A percentile compares a stretch with the other conserved stretches of the same genome.
phyloP scores from a whole-genome alignment of 148 eudicot species.

The Rhododendron vialii region DNA sequence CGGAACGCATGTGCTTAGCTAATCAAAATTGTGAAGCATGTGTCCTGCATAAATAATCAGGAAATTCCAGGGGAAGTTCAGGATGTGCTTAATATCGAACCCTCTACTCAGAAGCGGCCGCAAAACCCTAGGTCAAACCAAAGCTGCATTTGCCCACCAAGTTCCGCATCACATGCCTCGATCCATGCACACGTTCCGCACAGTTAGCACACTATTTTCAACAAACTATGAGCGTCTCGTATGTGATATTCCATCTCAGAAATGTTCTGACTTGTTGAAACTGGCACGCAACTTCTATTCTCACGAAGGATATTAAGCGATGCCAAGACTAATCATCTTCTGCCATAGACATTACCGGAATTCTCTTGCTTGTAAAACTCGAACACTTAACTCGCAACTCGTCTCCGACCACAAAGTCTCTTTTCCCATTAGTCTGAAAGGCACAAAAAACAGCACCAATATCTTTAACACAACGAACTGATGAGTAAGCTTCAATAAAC shows the following conservation, averaged over 20 bases:
- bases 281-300: not conserved
- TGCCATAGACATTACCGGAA: conserved; percentile 61
- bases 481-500: not conserved
- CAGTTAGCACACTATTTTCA: not conserved
- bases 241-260: not conserved
- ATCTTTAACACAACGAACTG: not conserved
- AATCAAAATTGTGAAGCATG: not conserved
- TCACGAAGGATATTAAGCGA: not conserved
- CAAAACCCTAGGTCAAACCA: not conserved
- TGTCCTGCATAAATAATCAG: not conserved
- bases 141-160: not conserved
- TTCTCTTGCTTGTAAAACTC: conserved; percentile 74
- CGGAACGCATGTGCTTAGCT: not conserved
- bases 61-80: not conserved
- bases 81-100: not conserved
- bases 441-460: not conserved
- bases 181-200: not conserved
- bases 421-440: conserved; percentile 42
- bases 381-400: conserved; percentile 55
- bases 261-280: not conserved
- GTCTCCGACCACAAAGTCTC: conserved; percentile 55
- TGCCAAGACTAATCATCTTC: conserved; percentile 24
- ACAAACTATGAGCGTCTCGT: not conserved
- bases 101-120: not conserved
- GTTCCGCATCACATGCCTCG: not conserved